Conservation (phyloP, 495 filamentous ascomycete species). For the Neurospora sublineolata region DNA sequence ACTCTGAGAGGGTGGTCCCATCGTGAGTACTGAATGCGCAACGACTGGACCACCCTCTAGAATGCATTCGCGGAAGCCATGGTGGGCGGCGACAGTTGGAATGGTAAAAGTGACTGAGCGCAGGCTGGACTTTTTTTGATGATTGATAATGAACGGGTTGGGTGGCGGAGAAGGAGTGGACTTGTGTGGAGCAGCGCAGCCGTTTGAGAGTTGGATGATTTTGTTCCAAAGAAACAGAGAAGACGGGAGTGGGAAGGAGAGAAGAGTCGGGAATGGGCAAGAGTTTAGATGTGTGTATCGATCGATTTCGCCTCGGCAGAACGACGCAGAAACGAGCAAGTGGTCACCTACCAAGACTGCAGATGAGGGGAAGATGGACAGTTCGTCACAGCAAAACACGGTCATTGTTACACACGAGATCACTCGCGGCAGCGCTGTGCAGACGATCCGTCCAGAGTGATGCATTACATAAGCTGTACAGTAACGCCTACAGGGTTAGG, state of each 20-base stretch:
- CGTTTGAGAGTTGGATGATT: neutral
- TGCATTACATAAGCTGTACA: neutral
- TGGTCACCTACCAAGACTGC: neutral
- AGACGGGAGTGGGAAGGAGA: neutral
- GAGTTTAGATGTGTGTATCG: neutral
- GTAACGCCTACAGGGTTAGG: neutral
- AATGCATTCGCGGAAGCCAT: slow-evolving; percentile 38
- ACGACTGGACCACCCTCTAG: slow-evolving; percentile 40
- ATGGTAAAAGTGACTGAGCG: slow-evolving; percentile 4
- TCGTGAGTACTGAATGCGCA: slow-evolving; percentile 27
- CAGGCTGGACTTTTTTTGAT: neutral
- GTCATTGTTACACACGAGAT: neutral
- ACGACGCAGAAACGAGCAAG: slow-evolving; percentile 7
- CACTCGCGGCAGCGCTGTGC: neutral
- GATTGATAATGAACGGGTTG: slow-evolving; percentile 6
- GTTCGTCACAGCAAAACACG: neutral
- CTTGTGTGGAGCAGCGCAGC: neutral
- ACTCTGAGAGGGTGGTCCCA: slow-evolving; percentile 40
- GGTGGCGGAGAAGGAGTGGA: neutral
- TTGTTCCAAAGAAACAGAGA: neutral
- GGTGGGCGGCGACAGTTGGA: slow-evolving; percentile 10
- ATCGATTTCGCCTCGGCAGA: neutral
- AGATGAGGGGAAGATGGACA: slow-evolving; percentile 4
- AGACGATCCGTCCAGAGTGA: neutral
- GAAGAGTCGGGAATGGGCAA: neutral